A percentile compares a stretch with the other conserved stretches of the same genome.
Conservation (phyloP, 495 filamentous ascomycete species). For the Aspergillus sparsus region DNA sequence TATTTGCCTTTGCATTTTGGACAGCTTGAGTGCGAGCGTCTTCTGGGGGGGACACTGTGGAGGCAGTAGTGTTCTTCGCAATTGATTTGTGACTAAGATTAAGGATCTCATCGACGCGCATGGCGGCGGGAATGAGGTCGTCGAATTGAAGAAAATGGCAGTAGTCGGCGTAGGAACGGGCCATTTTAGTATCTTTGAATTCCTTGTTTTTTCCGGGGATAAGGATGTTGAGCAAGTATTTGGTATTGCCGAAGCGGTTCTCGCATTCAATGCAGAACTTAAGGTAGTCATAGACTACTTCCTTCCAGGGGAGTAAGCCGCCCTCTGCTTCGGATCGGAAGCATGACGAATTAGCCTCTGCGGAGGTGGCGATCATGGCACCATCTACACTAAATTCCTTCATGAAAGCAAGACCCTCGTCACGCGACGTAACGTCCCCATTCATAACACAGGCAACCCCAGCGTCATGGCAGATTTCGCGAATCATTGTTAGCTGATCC, state of each 20-base stretch:
- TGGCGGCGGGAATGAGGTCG: conserved; percentile 58
- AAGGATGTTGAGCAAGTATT: conserved; percentile 81
- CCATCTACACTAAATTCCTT: conserved; percentile 81
- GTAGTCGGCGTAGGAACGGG: conserved; percentile 64
- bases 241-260: conserved; percentile 88
- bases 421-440: conserved; percentile 76
- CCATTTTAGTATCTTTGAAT: conserved; percentile 54
- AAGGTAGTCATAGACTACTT: conserved; percentile 74
- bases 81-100: conserved; percentile 53
- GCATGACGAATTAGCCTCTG: conserved; percentile 83
- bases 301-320: conserved; percentile 67
- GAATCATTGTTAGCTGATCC: conserved; percentile 80
- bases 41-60: conserved; percentile 11
- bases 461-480: conserved; percentile 69
- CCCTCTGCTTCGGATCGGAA: conserved; percentile 69
- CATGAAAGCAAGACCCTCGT: conserved; percentile 66
- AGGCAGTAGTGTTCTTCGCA: conserved; percentile 20
- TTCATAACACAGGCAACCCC: conserved; percentile 94
- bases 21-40: conserved; percentile 46
- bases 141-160: conserved; percentile 63
- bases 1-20: conserved; percentile 55
- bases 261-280: conserved; percentile 68
- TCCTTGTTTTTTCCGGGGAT: conserved; percentile 73
- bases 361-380: conserved; percentile 93
- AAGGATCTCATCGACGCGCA: conserved; percentile 63